Evolutionary conservation across 2,329 filamentous ascomycete species (phyloP).

Genomic region (Colletotrichum lentis): DNA sequence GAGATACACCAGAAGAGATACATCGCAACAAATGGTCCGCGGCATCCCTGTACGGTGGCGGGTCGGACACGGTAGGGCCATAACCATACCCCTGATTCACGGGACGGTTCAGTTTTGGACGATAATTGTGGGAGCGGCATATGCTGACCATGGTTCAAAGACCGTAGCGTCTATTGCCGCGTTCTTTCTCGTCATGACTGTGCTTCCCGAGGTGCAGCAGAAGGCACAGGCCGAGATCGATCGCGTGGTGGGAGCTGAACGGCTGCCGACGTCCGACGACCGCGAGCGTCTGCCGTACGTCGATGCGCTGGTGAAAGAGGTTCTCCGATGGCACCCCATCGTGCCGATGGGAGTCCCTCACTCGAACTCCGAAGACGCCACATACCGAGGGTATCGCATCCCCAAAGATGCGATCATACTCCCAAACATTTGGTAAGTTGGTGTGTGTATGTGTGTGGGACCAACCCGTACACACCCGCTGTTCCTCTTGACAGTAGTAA

Average conservation of each 20-base stretch:
- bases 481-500: too few species aligned
- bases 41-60: conserved; percentile 19
- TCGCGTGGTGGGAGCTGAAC: conserved; percentile 55
- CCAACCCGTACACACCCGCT: too few species aligned
- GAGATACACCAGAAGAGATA: neutral
- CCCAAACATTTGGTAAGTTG: neutral
- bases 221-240: conserved; percentile 62
- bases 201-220: conserved; percentile 56
- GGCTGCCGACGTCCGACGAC: conserved; percentile 60
- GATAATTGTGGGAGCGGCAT: too few species aligned
- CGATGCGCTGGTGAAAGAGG: conserved; percentile 62
- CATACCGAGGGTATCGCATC: conserved; percentile 20
- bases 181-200: conserved; percentile 58
- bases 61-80: conserved; percentile 20
- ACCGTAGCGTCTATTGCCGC: conserved; percentile 44
- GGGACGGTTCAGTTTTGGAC: too few species aligned
- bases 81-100: too few species aligned
- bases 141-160: neutral
- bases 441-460: neutral
- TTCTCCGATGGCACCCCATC: conserved; percentile 63
- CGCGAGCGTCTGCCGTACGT: conserved; percentile 60
- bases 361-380: conserved; percentile 42
- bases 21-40: conserved; percentile 8
- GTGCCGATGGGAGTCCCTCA: conserved; percentile 54
- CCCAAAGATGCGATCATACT: neutral